phyloP scores from a whole-genome alignment of 2,329 filamentous ascomycete genomes.

The Colletotrichum caudatum region DNA sequence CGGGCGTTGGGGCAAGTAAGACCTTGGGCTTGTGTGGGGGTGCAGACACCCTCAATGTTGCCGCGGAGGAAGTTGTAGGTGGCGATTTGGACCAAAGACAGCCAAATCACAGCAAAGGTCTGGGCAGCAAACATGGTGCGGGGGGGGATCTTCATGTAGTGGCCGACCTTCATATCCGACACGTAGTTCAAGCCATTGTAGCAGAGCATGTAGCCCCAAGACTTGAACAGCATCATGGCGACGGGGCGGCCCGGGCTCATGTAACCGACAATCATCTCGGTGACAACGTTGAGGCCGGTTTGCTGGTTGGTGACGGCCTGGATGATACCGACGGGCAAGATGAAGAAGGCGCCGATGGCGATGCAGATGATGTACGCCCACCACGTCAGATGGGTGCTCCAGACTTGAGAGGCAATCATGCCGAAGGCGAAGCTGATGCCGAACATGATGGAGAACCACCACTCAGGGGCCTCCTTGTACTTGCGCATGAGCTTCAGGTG shows the following conservation, averaged over 20 bases:
- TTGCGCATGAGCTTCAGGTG: constrained; percentile 68
- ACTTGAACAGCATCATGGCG: constrained; percentile 65
- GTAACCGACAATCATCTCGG: constrained; percentile 63
- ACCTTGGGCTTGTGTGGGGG: constrained; percentile 58
- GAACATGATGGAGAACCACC: constrained; percentile 67
- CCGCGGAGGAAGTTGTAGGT: constrained; percentile 56
- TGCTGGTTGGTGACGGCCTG: constrained; percentile 63
- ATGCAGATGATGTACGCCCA: constrained; percentile 58
- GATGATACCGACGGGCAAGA: constrained; percentile 60
- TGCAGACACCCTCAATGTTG: constrained; percentile 68
- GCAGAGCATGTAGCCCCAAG: constrained; percentile 60
- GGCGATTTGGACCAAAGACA: constrained; percentile 54
- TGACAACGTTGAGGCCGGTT: constrained; percentile 61
- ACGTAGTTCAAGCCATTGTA: constrained; percentile 61
- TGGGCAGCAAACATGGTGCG: constrained; percentile 62
- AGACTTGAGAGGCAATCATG: constrained; percentile 53
- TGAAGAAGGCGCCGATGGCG: constrained; percentile 54
- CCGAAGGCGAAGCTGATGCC: constrained; percentile 62
- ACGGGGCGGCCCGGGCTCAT: constrained; percentile 61
- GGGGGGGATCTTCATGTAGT: constrained; percentile 67
- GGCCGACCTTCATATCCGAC: constrained; percentile 64
- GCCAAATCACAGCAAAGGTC: constrained; percentile 55
- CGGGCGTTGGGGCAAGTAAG: constrained; percentile 68
- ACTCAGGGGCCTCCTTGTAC: constrained; percentile 66
- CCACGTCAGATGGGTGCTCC: constrained; percentile 58